Percentiles rank a stretch among this genome's conserved stretches.
Evolutionary conservation across 202 grass and related monocot species (phyloP).

Genomic region (Alloteropsis angusta): DNA sequence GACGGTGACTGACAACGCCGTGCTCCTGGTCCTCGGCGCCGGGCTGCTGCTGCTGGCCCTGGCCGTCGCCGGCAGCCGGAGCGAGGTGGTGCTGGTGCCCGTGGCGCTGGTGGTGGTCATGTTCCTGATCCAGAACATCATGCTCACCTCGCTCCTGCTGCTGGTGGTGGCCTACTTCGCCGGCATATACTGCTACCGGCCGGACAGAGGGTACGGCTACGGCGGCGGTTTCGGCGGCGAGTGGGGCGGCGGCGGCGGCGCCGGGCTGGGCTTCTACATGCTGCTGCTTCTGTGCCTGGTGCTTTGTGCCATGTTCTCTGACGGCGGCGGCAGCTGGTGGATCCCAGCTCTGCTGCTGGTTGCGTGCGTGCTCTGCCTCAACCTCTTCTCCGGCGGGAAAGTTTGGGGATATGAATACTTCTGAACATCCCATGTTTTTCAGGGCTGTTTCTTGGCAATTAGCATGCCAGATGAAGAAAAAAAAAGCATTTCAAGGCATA

Average conservation of each 20-base stretch:
- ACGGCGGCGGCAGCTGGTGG: slow-evolving; percentile 54
- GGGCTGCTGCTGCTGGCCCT: slow-evolving; percentile 19
- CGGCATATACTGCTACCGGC: slow-evolving; percentile 39
- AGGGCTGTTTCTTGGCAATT: neutral
- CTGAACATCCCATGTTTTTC: neutral
- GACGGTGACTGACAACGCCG: slow-evolving; percentile 18
- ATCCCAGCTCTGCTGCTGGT: slow-evolving; percentile 42
- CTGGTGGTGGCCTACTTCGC: slow-evolving; percentile 41
- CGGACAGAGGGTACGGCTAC: slow-evolving; percentile 12
- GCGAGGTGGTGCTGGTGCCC: slow-evolving; percentile 53
- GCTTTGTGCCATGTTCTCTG: slow-evolving; percentile 52
- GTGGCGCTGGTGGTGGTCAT: slow-evolving; percentile 37
- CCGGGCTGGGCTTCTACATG: slow-evolving; percentile 56
- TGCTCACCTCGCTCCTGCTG: slow-evolving; percentile 31
- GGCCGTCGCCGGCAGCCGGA: slow-evolving; percentile 26
- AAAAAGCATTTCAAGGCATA: neutral
- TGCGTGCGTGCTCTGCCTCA: slow-evolving; percentile 48
- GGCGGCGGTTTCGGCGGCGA: neutral
- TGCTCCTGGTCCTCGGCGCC: slow-evolving; percentile 28
- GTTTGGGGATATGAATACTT: slow-evolving; percentile 28
- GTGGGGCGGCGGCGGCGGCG: neutral
- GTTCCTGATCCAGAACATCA: slow-evolving; percentile 46
- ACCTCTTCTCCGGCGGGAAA: slow-evolving; percentile 43
- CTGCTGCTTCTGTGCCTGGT: slow-evolving; percentile 53
- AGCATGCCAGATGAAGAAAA: neutral